These are phyloP conservation scores for Talaromyces borbonicus DNA, from an alignment of 495 filamentous ascomycete genomes.

Conservation along the genomic window DNA sequence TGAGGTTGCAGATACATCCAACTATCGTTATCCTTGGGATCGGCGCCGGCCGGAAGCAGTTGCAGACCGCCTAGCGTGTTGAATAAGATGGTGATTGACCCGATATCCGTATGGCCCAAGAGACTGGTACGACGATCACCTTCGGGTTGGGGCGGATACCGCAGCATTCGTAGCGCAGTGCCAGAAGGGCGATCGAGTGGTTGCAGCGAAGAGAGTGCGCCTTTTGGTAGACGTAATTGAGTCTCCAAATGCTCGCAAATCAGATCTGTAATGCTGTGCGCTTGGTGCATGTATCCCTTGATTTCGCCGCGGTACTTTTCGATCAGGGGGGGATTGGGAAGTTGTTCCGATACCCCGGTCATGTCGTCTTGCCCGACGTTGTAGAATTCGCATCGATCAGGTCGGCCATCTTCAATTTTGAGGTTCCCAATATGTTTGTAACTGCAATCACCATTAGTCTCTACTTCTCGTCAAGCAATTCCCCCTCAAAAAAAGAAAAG, in stretches of 20 bases:
- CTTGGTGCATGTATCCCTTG: constrained; percentile 5
- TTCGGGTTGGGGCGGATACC: constrained; percentile 7
- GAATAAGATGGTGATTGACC: constrained; percentile 47
- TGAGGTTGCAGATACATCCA: constrained; percentile 44
- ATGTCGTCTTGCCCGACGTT: constrained; percentile 12
- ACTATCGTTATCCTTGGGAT: constrained; percentile 8
- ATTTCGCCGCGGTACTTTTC: not conserved
- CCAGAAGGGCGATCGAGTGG: constrained; percentile 6
- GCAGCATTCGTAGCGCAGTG: constrained; percentile 10
- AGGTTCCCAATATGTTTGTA: constrained; percentile 10
- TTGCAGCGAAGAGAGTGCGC: constrained; percentile 6
- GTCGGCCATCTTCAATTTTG: constrained; percentile 12
- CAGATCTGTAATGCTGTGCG: constrained; percentile 5
- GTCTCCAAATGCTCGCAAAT: constrained; percentile 7
- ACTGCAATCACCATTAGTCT: not conserved
- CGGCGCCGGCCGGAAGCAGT: constrained; percentile 32
- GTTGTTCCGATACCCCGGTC: constrained; percentile 5
- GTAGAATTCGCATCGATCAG: constrained; percentile 12
- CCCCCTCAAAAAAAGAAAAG: not conserved
- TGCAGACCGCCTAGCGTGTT: constrained; percentile 46
- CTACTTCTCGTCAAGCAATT: too few species aligned
- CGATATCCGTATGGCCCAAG: constrained; percentile 45
- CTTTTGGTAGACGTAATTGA: constrained; percentile 6
- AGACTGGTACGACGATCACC: not conserved
- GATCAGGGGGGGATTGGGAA: constrained; percentile 8